Evolutionary conservation across 352 stramenopile species (phyloP), one percentile per base, ranked within the genome.

Genomic region (Pythium dissimile): DNA sequence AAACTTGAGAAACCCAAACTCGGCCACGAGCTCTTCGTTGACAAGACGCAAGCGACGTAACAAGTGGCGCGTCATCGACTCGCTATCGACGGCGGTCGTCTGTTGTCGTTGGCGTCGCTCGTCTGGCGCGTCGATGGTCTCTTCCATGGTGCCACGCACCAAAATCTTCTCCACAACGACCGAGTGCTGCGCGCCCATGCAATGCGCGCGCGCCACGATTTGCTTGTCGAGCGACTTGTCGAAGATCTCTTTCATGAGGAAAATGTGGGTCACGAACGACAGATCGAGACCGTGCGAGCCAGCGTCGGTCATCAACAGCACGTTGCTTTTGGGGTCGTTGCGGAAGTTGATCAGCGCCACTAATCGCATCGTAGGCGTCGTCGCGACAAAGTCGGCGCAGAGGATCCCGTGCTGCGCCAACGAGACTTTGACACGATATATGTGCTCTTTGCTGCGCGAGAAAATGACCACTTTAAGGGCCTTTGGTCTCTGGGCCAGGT

Each of bases 201-300:
- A 81, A 78, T 98, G 97, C 0, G 97, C 96, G 41, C 96, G 81
- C 46, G 92, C 94, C 27, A 99, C 82, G 41, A 98, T 93, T 76
- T 99, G 97, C 27, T 96, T 73, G 63, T 98, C 87, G 11, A 99
- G 65, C 15, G 84, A 96, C 52, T 97, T 95, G 67, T 99, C 96
- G 81, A 85, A 98, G 31, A 99, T 96, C 55, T 98, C 85, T 37
- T 99, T 95, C 62, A 98, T 86, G 24, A 99, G 71, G 54, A 98
- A 98, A n/a, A 99, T 97, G 67, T 99, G 94, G 26, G 96, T 99
- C 20, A 98, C 93, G 74, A 99, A 99, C 38, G 89, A 98, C 11
- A 99, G 72, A 61, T 99, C 95, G 42, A 99, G 81, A 9, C 97
- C 97, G 51, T 97, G 87, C 18, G 84, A 96, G 1, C 96, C 97